Evolutionary conservation across 2,329 filamentous ascomycete genomes (phyloP).

Genomic region (Trichoderma brevicompactum): DNA sequence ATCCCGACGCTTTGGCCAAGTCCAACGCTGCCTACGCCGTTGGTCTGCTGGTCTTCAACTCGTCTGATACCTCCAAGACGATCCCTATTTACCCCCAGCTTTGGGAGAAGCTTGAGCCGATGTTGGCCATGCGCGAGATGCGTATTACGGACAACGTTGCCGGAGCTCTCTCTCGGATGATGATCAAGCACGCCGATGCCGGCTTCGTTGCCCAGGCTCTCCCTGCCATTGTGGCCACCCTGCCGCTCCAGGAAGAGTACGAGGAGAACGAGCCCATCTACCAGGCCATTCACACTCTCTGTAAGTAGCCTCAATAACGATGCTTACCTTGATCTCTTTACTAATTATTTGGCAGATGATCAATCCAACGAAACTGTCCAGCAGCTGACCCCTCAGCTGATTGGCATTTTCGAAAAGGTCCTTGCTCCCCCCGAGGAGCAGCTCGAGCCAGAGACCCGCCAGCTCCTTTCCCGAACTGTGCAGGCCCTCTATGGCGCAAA

Average conservation of each 20-base stretch:
- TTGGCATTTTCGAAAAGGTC: constrained; percentile 74
- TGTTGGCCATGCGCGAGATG: constrained; percentile 76
- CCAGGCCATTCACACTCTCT: constrained; percentile 86
- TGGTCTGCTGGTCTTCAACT: constrained; percentile 83
- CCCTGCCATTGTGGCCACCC: constrained; percentile 74
- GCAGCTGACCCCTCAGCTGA: constrained; percentile 69
- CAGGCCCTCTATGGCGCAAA: constrained; percentile 48
- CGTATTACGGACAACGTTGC: constrained; percentile 91
- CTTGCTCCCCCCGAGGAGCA: constrained; percentile 74
- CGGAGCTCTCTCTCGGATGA: constrained; percentile 90
- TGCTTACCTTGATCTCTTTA: not conserved
- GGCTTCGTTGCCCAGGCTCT: constrained; percentile 82
- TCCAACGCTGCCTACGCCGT: constrained; percentile 94
- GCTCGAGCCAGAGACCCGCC: constrained; percentile 71
- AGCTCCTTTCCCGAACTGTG: constrained; percentile 68
- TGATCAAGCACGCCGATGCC: constrained; percentile 81
- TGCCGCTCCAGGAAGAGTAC: constrained; percentile 90
- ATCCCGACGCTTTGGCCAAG: constrained; percentile 89
- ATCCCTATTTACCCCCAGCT: constrained; percentile 79
- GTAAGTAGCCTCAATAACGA: constrained; percentile 53
- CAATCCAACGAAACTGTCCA: constrained; percentile 70
- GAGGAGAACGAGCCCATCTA: constrained; percentile 97
- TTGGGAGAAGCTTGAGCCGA: constrained; percentile 81
- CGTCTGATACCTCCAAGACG: constrained; percentile 68
- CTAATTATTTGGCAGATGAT: constrained; percentile 56